phyloP scores from a whole-genome alignment of 345 rosid species.

The Euphorbia lathyris region DNA sequence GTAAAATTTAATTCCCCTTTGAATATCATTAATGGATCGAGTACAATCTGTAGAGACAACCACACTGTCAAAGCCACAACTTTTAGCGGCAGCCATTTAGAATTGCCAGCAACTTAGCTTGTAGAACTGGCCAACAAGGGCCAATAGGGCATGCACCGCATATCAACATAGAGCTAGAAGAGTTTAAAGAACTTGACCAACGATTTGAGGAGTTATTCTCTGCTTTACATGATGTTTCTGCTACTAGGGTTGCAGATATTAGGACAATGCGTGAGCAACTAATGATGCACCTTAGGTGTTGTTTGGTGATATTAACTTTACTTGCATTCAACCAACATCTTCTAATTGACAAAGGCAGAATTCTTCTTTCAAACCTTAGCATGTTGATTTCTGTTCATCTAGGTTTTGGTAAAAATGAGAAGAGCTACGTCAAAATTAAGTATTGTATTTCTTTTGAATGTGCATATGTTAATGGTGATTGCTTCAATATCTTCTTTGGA shows the following conservation, averaged over 20 bases:
- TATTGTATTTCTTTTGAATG: constrained; percentile 16
- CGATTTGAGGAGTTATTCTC: constrained; percentile 30
- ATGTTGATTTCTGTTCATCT: constrained; percentile 27
- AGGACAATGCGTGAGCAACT: constrained; percentile 34
- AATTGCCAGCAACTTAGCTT: too few species aligned
- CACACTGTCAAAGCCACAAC: too few species aligned
- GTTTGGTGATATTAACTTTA: constrained; percentile 40
- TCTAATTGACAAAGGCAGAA: constrained; percentile 34
- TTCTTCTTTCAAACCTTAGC: constrained; percentile 40
- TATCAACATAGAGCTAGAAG: too few species aligned
- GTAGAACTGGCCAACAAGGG: too few species aligned
- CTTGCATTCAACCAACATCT: constrained; percentile 25
- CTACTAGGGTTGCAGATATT: neutral
- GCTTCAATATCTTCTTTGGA: constrained; percentile 18
- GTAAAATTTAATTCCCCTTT: too few species aligned
- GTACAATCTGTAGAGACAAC: too few species aligned
- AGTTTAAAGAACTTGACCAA: constrained; percentile 36
- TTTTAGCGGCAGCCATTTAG: too few species aligned
- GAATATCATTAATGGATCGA: too few species aligned
- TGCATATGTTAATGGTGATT: constrained; percentile 8
- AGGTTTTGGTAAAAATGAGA: constrained; percentile 13
- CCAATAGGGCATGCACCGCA: too few species aligned
- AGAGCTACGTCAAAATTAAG: constrained; percentile 13
- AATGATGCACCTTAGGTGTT: constrained; percentile 41
- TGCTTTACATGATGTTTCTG: constrained; percentile 24